Percentiles rank a stretch among this genome's conserved stretches.
Evolutionary conservation across 1,139 yeast species (phyloP).

Genomic region (Diutina mesorugosa): DNA sequence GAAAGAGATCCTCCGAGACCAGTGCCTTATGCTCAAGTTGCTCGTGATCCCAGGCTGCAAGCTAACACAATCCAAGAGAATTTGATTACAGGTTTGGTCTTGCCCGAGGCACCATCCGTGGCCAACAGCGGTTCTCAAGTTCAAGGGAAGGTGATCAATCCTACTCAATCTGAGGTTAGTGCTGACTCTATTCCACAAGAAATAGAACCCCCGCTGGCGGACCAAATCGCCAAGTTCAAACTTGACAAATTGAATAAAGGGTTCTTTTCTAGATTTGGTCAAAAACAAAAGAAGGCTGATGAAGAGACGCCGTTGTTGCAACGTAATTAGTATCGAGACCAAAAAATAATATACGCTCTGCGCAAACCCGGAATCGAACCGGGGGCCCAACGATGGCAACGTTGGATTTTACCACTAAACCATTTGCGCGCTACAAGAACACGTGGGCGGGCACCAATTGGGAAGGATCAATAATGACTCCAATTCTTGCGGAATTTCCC

Average conservation of each 20-base stretch:
- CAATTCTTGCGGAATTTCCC: too few relatives aligned
- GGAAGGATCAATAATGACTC: too few relatives aligned
- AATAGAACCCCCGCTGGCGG: neutral
- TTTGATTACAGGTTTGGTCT: neutral
- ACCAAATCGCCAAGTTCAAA: neutral
- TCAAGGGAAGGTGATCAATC: neutral
- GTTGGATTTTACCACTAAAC: neutral
- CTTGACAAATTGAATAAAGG: neutral
- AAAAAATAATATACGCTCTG: neutral
- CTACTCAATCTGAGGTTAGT: neutral
- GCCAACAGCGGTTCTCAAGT: neutral
- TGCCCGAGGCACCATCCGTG: neutral
- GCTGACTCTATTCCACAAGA: neutral
- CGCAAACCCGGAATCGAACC: neutral
- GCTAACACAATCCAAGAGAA: neutral
- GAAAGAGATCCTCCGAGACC: neutral
- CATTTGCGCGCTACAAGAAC: neutral
- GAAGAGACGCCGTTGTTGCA: conserved; percentile 1
- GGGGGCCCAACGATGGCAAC: neutral
- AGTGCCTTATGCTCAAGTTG: neutral
- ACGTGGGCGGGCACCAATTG: too few relatives aligned
- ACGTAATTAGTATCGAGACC: neutral
- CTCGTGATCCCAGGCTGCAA: neutral
- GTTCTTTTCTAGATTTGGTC: neutral
- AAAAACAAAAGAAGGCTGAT: neutral